phyloP scores from a whole-genome alignment of 2,329 filamentous ascomycete genomes.

The Aspergillus intermedius region DNA sequence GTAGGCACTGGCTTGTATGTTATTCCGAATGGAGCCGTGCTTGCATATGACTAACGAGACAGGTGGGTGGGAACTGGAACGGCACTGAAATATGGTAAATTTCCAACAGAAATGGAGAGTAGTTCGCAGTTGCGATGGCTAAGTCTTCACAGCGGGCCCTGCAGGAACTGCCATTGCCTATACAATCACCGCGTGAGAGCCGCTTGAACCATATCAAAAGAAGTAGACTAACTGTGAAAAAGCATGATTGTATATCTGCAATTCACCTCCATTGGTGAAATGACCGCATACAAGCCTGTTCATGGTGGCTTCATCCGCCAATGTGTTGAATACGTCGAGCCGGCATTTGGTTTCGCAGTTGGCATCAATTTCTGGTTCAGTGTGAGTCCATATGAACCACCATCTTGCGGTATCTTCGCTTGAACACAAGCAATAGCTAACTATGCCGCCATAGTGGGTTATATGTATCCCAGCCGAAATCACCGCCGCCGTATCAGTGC shows the following conservation, averaged over 20 bases:
- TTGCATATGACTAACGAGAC: background rate
- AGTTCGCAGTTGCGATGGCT: background rate
- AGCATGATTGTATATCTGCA: conserved; percentile 28
- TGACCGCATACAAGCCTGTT: conserved; percentile 26
- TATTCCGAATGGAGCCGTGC: background rate
- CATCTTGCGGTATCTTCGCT: background rate
- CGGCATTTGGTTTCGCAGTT: conserved; percentile 28
- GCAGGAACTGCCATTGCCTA: conserved; percentile 28
- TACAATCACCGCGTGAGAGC: conserved; percentile 22
- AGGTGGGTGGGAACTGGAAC: conserved; percentile 31
- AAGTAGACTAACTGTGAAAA: background rate
- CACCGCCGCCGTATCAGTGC: conserved; percentile 27
- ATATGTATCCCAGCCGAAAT: conserved; percentile 30
- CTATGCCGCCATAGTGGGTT: conserved; percentile 16
- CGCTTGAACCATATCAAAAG: background rate
- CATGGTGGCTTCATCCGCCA: conserved; percentile 30
- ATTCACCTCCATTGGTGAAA: conserved; percentile 29
- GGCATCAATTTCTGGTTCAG: conserved; percentile 31
- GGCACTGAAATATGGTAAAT: conserved; percentile 24
- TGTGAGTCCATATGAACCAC: conserved; percentile 6
- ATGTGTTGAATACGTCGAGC: conserved; percentile 27
- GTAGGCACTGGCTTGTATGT: conserved; percentile 26
- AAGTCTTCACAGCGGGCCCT: conserved; percentile 19
- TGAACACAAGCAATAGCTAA: background rate
- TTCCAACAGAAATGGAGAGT: background rate